phyloP scores from a whole-genome alignment of 2,329 filamentous ascomycete species.

The Cladosporium sphaerospermum region DNA sequence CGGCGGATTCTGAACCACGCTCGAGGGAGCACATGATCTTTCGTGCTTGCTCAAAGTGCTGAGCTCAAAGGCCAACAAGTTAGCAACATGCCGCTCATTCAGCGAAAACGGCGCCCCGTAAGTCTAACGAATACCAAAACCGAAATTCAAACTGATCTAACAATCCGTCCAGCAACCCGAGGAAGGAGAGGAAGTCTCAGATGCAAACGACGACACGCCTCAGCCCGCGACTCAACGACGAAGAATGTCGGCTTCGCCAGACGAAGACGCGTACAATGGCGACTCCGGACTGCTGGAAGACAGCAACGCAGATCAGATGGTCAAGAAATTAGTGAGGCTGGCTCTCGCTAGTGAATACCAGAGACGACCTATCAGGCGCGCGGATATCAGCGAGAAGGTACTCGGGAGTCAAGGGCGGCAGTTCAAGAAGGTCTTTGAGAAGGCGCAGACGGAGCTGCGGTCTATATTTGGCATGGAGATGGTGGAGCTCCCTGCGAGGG shows the following conservation, averaged over 20 bases:
- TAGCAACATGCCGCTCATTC: conserved; percentile 15
- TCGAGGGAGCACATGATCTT: too few species aligned
- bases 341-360: conserved; percentile 57
- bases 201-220: conserved; percentile 19
- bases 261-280: conserved; percentile 17
- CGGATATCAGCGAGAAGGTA: conserved; percentile 58
- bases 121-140: conserved; percentile 4
- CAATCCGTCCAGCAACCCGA: conserved; percentile 17
- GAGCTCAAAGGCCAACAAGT: not conserved
- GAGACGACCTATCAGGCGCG: conserved; percentile 50
- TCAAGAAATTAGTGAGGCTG: conserved; percentile 57
- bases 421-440: conserved; percentile 71
- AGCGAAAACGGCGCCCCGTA: conserved; percentile 25
- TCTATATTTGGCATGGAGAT: conserved; percentile 87
- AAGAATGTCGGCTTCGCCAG: conserved; percentile 13
- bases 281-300: conserved; percentile 24
- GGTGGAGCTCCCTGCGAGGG: conserved; percentile 70
- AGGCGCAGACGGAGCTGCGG: conserved; percentile 66
- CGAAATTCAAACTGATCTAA: not conserved
- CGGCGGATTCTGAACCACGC: too few species aligned
- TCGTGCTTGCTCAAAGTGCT: not conserved
- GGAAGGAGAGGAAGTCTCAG: conserved; percentile 13
- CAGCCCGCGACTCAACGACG: conserved; percentile 28
- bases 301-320: conserved; percentile 38
- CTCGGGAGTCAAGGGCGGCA: conserved; percentile 62